Percentiles rank a stretch among this genome's conserved stretches.
Evolutionary conservation across 164 flowering plant genomes (phyloP).

Genomic region (Liriodendron chinense): DNA sequence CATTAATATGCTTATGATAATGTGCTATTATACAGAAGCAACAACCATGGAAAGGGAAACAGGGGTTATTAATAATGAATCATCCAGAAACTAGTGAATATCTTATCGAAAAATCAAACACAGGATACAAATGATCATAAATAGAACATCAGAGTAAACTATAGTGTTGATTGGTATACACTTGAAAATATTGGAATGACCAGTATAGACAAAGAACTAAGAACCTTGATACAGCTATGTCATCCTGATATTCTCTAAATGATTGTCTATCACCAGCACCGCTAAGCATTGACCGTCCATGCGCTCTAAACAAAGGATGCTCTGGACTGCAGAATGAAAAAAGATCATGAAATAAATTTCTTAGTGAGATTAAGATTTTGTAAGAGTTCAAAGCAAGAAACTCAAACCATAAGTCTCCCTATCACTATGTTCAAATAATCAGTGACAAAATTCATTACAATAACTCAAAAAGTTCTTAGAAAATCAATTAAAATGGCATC

Average conservation of each 20-base stretch:
- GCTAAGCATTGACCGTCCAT: constrained; percentile 85
- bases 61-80: neutral
- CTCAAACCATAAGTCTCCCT: neutral
- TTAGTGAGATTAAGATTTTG: neutral
- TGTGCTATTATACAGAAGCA: neutral
- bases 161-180: neutral
- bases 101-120: neutral
- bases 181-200: neutral
- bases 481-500: no score
- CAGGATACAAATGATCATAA: neutral
- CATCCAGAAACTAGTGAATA: neutral
- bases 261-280: constrained; percentile 61
- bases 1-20: no score
- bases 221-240: constrained; percentile 70
- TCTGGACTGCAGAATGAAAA: constrained; percentile 70
- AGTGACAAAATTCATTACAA: neutral
- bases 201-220: neutral
- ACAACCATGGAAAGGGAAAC: neutral
- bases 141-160: neutral
- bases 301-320: constrained; percentile 83
- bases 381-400: neutral
- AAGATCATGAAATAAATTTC: neutral
- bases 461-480: neutral
- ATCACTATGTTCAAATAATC: neutral
- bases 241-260: constrained; percentile 61